Base-by-base conservation (phyloP, 768 basidiomycete species). In the Agaricus blazei region DNA sequence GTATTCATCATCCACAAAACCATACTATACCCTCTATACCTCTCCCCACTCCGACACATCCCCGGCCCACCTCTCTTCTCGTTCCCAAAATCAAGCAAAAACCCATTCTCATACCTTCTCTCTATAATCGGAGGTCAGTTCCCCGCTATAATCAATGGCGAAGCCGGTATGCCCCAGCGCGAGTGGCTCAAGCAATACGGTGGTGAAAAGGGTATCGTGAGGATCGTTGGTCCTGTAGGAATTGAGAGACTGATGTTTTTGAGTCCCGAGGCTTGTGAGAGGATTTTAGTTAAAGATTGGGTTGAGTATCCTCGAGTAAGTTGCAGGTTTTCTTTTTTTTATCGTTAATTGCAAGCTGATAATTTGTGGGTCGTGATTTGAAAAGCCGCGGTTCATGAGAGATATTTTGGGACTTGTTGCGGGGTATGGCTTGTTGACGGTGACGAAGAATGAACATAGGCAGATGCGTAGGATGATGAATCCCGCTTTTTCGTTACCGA, bases 391-490 rank as follows among this genome's bases (percentile, higher is more conserved):
- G n/a, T 76, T 72, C 52, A 59, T 75, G 67, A 68, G 69, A 52
- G 64, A 72, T 53, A 60, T 70, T 1, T 58, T 76, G 4, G 75
- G 75, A 3, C 57, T 72, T 3, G 66, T 71, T 3, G 65, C 73
- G 14, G 74, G 74, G 0, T 70, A 73, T 58, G 75, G 76, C 3
- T 64, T 77, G 4, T 59, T 77, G 54, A 76, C 76, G 2, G 69
- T 72, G 5, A 76, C 74, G 4, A 74, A 74, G 14, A 66, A 71
- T 36, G 72, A 72, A 26, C 76, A 77, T 58, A 75, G 70, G 56
- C 67, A 65, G 36, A 73, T 78, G 73, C 69, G 76, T 27, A 75
- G 69, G 58, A 67, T 65, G 7, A 76, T 78, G 72, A 76, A 74
- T 51, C 74, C 75, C 0, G 76, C 76, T 0, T 78, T 78, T 54